Evolutionary conservation across 1,139 yeast genomes (phyloP).

Genomic region (Lodderomyces margitis): DNA sequence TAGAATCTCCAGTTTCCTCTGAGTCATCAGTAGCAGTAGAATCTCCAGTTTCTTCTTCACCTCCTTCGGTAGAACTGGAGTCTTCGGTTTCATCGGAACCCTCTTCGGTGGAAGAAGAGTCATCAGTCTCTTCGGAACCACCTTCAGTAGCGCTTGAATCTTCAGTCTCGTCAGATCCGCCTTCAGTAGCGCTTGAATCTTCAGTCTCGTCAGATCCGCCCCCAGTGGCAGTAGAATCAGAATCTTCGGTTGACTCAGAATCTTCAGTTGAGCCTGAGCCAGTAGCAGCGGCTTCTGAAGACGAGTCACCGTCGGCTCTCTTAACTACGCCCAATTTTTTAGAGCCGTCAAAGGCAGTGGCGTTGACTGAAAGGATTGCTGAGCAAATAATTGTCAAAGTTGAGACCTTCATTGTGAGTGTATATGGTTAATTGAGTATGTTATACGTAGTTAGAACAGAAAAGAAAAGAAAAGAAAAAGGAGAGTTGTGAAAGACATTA

Average conservation of each 20-base stretch:
- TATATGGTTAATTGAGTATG: background rate
- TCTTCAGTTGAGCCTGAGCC: background rate
- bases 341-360: background rate
- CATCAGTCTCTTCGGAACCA: constrained; percentile 8
- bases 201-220: background rate
- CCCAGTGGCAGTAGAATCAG: background rate
- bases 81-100: constrained; percentile 1
- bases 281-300: background rate
- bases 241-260: background rate
- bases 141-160: constrained; percentile 12
- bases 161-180: background rate
- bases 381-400: constrained; percentile 5
- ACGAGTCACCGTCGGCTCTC: constrained; percentile 5
- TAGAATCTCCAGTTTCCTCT: constrained; percentile 4
- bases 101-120: constrained; percentile 5
- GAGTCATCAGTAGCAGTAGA: constrained; percentile 4
- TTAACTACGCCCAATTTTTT: constrained; percentile 2
- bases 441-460: background rate
- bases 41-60: constrained; percentile 7
- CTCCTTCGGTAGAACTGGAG: constrained; percentile 12
- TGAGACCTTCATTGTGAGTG: constrained; percentile 6
- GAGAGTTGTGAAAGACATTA: no score
- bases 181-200: background rate
- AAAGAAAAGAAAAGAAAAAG: background rate
- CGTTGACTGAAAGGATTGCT: constrained; percentile 4